Percentiles rank a stretch among this genome's conserved stretches.
phyloP scores from a whole-genome alignment of 208 protist species.

The Wallacemonas sp. region DNA sequence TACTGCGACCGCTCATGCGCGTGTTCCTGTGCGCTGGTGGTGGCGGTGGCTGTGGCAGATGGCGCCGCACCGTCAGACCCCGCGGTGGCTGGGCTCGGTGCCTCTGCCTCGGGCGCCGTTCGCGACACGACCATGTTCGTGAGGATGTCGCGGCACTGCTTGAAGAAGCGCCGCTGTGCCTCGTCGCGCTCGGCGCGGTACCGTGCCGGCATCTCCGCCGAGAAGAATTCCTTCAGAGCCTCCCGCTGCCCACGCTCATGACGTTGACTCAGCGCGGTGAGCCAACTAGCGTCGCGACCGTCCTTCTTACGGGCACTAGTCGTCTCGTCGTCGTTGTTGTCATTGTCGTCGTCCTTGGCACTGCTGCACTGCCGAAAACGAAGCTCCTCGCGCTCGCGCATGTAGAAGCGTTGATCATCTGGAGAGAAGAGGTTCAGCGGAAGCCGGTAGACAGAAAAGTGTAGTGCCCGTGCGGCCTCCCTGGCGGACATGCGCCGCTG shows the following conservation, averaged over 20 bases:
- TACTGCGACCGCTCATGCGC: not conserved
- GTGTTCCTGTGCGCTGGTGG: not conserved
- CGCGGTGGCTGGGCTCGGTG: not conserved
- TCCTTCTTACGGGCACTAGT: not conserved
- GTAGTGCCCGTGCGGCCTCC: conserved; percentile 29
- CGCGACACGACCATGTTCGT: conserved; percentile 40
- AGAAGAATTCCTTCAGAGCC: conserved; percentile 25
- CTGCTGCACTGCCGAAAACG: conserved; percentile 32
- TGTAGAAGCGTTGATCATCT: conserved; percentile 70
- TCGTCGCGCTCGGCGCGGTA: conserved; percentile 29
- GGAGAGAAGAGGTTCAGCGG: conserved; percentile 42
- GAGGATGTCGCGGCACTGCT: conserved; percentile 43
- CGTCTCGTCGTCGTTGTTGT: not conserved
- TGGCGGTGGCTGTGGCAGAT: not conserved
- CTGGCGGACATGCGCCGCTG: not conserved
- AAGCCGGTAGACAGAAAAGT: conserved; percentile 70
- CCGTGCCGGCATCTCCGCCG: conserved; percentile 24
- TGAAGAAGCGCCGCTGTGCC: conserved; percentile 39
- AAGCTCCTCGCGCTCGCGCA: conserved; percentile 44
- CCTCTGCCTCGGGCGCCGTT: not conserved
- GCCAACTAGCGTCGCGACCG: not conserved
- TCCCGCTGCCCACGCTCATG: not conserved
- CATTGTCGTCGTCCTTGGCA: not conserved
- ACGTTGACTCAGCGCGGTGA: not conserved
- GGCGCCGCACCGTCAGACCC: no score